Percentiles rank a stretch among this genome's conserved stretches.
Evolutionary conservation across 495 filamentous ascomycete species (phyloP).

Genomic region (Letharia lupina): DNA sequence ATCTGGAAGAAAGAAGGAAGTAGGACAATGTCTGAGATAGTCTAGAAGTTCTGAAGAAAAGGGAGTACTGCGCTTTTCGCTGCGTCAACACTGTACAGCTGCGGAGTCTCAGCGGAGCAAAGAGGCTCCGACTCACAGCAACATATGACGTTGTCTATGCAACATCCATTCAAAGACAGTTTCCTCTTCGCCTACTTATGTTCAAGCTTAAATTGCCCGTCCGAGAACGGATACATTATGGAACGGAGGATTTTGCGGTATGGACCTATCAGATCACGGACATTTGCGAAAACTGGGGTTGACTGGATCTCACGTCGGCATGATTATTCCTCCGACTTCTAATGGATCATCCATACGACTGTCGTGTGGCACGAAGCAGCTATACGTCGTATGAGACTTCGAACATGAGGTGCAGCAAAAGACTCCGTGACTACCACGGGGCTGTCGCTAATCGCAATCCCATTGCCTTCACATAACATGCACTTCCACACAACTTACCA

Average conservation of each 20-base stretch:
- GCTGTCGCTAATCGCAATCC: background rate
- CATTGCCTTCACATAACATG: background rate
- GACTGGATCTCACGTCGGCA: background rate
- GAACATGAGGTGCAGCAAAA: background rate
- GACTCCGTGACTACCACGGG: background rate
- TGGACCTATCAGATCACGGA: background rate
- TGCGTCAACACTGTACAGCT: background rate
- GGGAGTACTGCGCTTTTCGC: background rate
- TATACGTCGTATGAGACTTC: background rate
- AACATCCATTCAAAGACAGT: background rate
- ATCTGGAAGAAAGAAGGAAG: background rate
- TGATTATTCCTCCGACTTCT: background rate
- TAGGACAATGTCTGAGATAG: background rate
- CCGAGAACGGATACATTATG: constrained; percentile 2
- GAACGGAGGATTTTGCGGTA: constrained; percentile 7
- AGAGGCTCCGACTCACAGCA: background rate
- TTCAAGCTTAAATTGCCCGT: constrained; percentile 3
- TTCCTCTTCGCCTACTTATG: background rate
- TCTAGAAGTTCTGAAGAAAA: background rate
- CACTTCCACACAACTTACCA: background rate
- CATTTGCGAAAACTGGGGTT: background rate
- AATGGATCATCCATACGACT: background rate
- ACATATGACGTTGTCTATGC: background rate
- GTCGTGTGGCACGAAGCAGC: background rate
- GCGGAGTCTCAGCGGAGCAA: background rate